Conservation (phyloP, 495 filamentous ascomycete species). For the Apiosordaria backusii region DNA sequence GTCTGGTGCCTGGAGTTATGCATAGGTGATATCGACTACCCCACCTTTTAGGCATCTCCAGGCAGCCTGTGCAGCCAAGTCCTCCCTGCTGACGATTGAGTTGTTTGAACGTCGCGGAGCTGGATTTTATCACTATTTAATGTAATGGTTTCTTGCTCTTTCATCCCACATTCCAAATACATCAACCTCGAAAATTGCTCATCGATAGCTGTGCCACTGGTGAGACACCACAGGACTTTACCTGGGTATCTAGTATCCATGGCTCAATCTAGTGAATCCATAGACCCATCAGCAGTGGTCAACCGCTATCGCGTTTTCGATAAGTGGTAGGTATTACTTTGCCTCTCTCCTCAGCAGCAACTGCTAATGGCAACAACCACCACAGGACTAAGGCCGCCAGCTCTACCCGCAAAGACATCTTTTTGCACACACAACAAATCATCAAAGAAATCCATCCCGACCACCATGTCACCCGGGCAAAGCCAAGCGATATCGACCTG, state of each 20-base stretch:
- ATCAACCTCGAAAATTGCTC: no score
- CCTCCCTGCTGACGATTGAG: no score
- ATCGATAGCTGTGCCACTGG: no score
- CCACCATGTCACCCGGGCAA: constrained; percentile 26
- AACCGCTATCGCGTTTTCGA: neutral
- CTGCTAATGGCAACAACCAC: neutral
- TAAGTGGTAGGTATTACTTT: neutral
- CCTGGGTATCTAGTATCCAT: neutral
- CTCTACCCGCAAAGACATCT: neutral
- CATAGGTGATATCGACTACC: no score
- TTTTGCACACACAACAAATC: neutral
- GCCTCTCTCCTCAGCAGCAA: no score
- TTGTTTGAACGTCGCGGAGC: no score
- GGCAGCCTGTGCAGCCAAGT: neutral
- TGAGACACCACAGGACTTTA: no score
- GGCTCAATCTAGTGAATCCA: neutral
- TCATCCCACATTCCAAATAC: no score
- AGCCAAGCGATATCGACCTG: constrained; percentile 18
- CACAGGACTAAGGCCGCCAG: neutral
- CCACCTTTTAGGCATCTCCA: neutral
- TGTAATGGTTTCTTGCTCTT: no score
- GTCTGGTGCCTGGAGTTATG: no score
- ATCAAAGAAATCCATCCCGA: constrained; percentile 26
- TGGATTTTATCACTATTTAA: no score
- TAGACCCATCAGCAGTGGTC: neutral